Evolutionary conservation across 2,329 filamentous ascomycete genomes (phyloP).

Genomic region (Pseudogymnoascus sp.): DNA sequence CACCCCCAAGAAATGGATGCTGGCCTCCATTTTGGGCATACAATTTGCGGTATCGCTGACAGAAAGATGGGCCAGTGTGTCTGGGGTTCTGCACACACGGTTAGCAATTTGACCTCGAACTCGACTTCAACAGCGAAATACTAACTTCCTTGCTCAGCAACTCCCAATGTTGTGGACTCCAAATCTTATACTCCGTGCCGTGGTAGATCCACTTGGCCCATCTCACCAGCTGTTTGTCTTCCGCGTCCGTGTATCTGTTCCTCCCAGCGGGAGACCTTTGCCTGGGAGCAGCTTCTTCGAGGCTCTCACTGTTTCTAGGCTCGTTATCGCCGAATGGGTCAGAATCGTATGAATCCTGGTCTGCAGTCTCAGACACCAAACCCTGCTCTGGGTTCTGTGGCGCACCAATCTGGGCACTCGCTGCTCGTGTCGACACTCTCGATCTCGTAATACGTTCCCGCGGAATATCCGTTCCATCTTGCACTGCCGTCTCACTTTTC

Average conservation of each 20-base stretch:
- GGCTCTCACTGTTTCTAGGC: no score
- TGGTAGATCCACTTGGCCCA: not conserved
- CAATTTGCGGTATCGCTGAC: not conserved
- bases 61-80: not conserved
- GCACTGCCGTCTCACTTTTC: conserved; percentile 4
- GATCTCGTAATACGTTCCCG: not conserved
- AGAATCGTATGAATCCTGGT: not conserved
- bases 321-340: not conserved
- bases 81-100: not conserved
- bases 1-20: not conserved
- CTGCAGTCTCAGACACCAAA: not conserved
- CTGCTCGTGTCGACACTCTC: not conserved
- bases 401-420: not conserved
- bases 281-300: not conserved
- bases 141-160: not conserved
- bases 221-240: not conserved
- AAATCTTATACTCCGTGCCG: not conserved
- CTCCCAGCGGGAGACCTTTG: not conserved
- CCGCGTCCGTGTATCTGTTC: not conserved
- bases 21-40: not conserved
- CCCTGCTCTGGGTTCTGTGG: not conserved
- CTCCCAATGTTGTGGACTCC: not conserved
- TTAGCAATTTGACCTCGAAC: not conserved
- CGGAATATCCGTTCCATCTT: not conserved
- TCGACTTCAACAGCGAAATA: not conserved